Percentiles rank a stretch among this genome's conserved stretches.
Conservation (phyloP, 352 stramenopile species). For the Pythium guiyangense region DNA sequence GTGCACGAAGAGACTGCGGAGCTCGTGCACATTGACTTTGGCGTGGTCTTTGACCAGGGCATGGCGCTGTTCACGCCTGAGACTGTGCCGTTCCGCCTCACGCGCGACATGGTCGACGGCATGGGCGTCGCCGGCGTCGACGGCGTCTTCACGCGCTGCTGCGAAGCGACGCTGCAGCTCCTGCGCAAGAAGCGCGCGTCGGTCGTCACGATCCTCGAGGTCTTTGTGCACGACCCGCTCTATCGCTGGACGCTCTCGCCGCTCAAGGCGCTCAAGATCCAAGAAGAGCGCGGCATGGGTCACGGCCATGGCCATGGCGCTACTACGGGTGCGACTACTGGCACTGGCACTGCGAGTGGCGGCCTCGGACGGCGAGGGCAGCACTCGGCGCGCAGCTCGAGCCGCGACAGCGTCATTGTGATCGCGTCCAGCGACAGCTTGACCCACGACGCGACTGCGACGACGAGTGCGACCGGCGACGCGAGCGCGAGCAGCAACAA, state of each 20-base stretch:
- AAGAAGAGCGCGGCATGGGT: slow-evolving; percentile 40
- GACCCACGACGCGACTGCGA: background rate
- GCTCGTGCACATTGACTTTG: slow-evolving; percentile 99
- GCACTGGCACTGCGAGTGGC: too few relatives aligned
- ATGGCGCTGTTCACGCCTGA: slow-evolving; percentile 94
- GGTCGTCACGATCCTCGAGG: slow-evolving; percentile 98
- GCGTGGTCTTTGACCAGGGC: slow-evolving; percentile 99
- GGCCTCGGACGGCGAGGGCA: slow-evolving; percentile 7
- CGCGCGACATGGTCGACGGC: slow-evolving; percentile 98
- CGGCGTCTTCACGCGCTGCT: slow-evolving; percentile 94
- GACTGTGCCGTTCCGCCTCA: slow-evolving; percentile 98
- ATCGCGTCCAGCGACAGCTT: slow-evolving; percentile 5
- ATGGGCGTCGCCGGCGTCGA: slow-evolving; percentile 97
- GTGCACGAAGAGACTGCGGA: slow-evolving; percentile 96
- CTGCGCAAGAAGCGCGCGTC: slow-evolving; percentile 92
- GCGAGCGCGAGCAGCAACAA: slow-evolving; percentile 25
- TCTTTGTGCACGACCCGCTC: slow-evolving; percentile 98
- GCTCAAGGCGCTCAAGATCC: slow-evolving; percentile 81
- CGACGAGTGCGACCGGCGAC: background rate
- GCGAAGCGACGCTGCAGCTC: slow-evolving; percentile 90
- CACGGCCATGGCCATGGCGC: background rate
- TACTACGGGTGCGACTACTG: background rate
- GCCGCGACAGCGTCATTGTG: slow-evolving; percentile 12
- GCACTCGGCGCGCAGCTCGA: slow-evolving; percentile 11
- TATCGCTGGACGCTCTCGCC: slow-evolving; percentile 97